Evolutionary conservation across 768 basidiomycete species (phyloP), one percentile per base, ranked within the genome.

Genomic region (Agaricus bisporus): DNA sequence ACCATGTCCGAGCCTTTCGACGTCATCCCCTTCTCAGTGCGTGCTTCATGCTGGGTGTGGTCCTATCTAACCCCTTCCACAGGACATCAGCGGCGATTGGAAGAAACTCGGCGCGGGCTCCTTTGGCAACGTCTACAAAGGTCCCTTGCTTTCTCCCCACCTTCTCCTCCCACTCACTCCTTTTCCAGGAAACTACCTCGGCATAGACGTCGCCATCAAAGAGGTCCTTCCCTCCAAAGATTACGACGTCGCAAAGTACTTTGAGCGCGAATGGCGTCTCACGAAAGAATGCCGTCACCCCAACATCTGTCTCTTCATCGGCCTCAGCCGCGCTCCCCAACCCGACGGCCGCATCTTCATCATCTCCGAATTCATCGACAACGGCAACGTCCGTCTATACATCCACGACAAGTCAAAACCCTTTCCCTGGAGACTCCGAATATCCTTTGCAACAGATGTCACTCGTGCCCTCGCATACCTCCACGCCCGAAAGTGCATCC

Each of bases 231-330:
- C 92, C 0, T 93, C 89, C 18, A 87, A 71, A 5, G 91, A 89
- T 54, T 98, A 98, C 69, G 92, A 97, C 61, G 93, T 97, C 35
- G 80, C 86, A 61, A 99, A 99, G 70, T 98, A 99, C 73, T 95
- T 98, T 67, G 91, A 95, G 64, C 81, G 95, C n/a, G 95, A 99
- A 77, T 97, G 94, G 91, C 80, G 91, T 28, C 81, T 98, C 28
- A 97, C 98, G 93, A 92, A 93, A 77, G 90, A 93, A 73, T 87
- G 88, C 39, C 78, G 93, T 50, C 94, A 93, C 69, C 90, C 91
- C 8, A 93, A 95, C 63, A 90, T 97, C 58, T 93, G 94, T 37
- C 82, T 93, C 48, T 95, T 93, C 72, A 82, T 98, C 44, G 95
- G 95, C 22, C 81, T 95, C 56, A 91, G 85, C 32, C 82, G 84